Evolutionary conservation across 1,139 yeast genomes (phyloP).

Genomic region (Martiniozyma asiatica): DNA sequence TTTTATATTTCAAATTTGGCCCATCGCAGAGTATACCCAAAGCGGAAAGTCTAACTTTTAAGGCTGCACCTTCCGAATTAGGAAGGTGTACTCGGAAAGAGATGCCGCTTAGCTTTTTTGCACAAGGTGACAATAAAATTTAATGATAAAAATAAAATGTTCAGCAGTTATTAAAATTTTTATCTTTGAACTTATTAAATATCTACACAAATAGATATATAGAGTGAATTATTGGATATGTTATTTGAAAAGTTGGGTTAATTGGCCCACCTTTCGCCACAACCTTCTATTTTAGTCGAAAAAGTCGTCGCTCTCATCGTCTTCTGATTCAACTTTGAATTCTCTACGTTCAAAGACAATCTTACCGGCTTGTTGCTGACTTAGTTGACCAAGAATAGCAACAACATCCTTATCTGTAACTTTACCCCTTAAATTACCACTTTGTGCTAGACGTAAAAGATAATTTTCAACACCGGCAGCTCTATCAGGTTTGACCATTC

Average conservation of each 20-base stretch:
- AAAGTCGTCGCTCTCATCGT: slow-evolving; percentile 22
- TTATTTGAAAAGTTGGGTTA: no score
- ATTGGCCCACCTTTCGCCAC: no score
- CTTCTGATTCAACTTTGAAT: slow-evolving; percentile 22
- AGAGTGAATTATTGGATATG: no score
- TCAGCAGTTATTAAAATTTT: no score
- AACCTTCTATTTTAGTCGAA: slow-evolving; percentile 20
- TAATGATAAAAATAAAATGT: no score
- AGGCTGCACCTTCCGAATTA: slow-evolving; percentile 1
- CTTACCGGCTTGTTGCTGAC: slow-evolving; percentile 61
- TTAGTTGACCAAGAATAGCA: slow-evolving; percentile 68
- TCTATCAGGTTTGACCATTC: slow-evolving; percentile 83
- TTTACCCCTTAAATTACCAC: slow-evolving; percentile 82
- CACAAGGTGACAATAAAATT: no score
- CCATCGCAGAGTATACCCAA: neutral
- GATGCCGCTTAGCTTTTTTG: no score
- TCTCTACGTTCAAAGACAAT: slow-evolving; percentile 34
- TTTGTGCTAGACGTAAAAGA: slow-evolving; percentile 52
- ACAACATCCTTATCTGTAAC: slow-evolving; percentile 73
- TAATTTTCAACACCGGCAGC: slow-evolving; percentile 86
- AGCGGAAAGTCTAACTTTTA: no score
- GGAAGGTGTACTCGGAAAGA: slow-evolving; percentile 1
- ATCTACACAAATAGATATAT: no score
- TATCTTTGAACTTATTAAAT: no score
- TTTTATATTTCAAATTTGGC: no score